Base-by-base conservation (phyloP, 495 filamentous ascomycete species). In the Cladorrhinum samala region DNA sequence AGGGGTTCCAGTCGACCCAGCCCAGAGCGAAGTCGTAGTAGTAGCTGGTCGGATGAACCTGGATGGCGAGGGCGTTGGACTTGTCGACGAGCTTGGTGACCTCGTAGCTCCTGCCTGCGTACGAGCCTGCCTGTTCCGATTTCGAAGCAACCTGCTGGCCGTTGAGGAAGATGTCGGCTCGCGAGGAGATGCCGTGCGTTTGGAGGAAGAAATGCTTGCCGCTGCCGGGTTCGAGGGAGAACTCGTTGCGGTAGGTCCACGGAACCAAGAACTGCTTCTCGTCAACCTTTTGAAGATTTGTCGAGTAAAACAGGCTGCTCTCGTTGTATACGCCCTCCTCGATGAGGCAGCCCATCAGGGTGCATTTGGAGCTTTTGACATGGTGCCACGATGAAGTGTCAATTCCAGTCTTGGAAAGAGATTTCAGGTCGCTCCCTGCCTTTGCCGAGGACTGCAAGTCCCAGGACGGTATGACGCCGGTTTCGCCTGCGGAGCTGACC, bases 1-100 rank as follows among this genome's bases (percentile, higher is more conserved):
- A 80, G 0, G 82, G 82, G 40, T 85, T 85, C 83, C 83, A 86
- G 52, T 86, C 83, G 1, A 80, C 77, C 50, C 81, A 86, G 0
- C 82, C 80, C 17, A 81, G 58, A 0, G 76, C 80, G 43, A 85
- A 72, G 51, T 86, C 81, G 21, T 74, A 69, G 23, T 77, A 69
- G 58, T 83, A 84, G 52, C 80, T 68, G 0, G 82, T 84, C 1
- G 82, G 82, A 49, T 83, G 69, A 0, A 74, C 78, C 20, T 71
- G 63, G 13, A 84, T 72, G 4, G 77, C 66, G 13, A 86, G 40
- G 0, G 74, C 77, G 58, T 85, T 85, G 0, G 47, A 19, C 5
- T 63, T 46, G 6, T 58, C 61, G 0, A 78, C 60, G 6, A 70
- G 25, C 1, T 56, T 21, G 0, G 82, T 80, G 21, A 86, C 63